These are phyloP conservation scores for Vigna reflexopilosa DNA, from an alignment of 306 rosid genomes.

Conservation along the genomic window DNA sequence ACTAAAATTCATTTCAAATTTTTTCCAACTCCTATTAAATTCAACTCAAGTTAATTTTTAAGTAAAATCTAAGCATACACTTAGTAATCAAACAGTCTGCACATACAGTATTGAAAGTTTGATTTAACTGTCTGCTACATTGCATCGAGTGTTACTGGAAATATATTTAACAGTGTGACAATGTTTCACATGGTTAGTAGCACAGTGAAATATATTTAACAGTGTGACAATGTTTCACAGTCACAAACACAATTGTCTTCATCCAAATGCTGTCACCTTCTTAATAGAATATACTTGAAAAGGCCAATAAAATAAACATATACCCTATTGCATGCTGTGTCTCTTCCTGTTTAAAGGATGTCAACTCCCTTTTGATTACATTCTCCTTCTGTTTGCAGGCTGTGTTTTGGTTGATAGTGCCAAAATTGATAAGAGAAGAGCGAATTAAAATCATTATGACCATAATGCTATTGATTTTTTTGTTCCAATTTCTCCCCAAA, in stretches of 20 bases:
- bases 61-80: too few relatives aligned
- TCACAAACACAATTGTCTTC: neutral
- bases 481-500: constrained; percentile 96
- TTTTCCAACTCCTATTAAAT: too few relatives aligned
- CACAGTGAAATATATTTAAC: neutral
- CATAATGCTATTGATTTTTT: constrained; percentile 71
- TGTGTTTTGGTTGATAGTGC: constrained; percentile 90
- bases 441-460: constrained; percentile 92
- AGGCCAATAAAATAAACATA: neutral
- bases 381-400: constrained; percentile 62
- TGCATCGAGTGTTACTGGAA: neutral
- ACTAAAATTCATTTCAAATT: too few relatives aligned
- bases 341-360: neutral
- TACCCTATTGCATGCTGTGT: neutral
- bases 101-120: neutral
- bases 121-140: neutral
- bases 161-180: neutral
- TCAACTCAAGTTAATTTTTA: too few relatives aligned
- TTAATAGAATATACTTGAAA: neutral
- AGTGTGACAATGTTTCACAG: neutral
- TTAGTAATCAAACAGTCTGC: neutral
- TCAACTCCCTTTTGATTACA: neutral
- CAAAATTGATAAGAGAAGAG: constrained; percentile 88
- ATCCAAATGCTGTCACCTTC: neutral
- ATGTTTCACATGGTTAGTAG: constrained; percentile 1